Evolutionary conservation across 2,329 filamentous ascomycete genomes (phyloP), one percentile per base, ranked within the genome.

Genomic region (Ceratocystis destructans): DNA sequence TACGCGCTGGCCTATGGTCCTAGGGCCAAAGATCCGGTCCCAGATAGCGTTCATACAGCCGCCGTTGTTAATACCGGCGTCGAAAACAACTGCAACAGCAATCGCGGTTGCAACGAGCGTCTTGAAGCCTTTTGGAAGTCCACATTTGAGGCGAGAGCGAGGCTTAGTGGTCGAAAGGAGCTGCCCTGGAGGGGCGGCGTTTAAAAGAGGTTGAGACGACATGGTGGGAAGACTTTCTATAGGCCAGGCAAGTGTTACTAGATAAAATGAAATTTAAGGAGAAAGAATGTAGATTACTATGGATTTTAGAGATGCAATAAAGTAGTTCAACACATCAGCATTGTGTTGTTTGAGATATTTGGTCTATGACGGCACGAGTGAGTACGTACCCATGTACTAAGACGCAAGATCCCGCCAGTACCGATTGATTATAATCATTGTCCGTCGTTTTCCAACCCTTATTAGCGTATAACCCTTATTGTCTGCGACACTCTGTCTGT

Each of bases 1-100:
- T 12, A 61, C 67, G 28, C 64, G 55, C 41, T 65, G 64, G n/a
- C 44, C 41, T 17, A 44, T 65, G 5, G 55, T 65, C 44, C 61
- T 37, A n/a, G 55, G 64, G 12, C 62, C 62, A 37, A 64, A 37
- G 20, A 64, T 64, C 8, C 50, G 28, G 46, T 55, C 46, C 28
- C 62, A 37, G 20, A 61, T 28, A 7, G 37, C 37, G 25, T 61
- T 37, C 33, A 31, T 44, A 53, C 28, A 65, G 46, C 33, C 44
- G 22, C 28, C 41, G 22, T 63, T 37, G 3, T 31, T 48, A 3
- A 41, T 48, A 28, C 37, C 33, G 2, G 64, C 46, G 64, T 61
- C 41, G 22, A 61, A 61, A 46, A 48, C 17, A 8, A 53, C 64
- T 20, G 55, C 31, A 5, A 61, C 41, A 6, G 64, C 41, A 4